Conservation (phyloP, 2,329 filamentous ascomycete genomes). For the Ceratocystis alfenasii region DNA sequence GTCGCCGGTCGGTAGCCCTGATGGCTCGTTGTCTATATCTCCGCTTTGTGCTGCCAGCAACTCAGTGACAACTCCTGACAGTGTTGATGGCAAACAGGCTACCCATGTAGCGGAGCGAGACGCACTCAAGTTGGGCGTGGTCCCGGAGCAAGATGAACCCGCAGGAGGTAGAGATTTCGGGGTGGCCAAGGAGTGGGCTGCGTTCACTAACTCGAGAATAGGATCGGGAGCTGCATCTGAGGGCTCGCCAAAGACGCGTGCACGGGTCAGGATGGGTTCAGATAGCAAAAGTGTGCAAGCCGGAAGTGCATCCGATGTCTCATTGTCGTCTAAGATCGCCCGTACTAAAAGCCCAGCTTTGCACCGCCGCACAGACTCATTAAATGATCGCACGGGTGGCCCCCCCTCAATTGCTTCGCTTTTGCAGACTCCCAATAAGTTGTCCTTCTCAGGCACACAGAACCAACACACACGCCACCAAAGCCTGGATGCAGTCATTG, state of each 20-base stretch:
- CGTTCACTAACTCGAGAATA: background rate
- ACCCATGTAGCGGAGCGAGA: background rate
- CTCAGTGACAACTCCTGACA: background rate
- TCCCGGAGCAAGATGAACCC: slow-evolving; percentile 20
- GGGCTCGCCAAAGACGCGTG: background rate
- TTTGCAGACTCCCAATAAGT: background rate
- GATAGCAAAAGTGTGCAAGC: background rate
- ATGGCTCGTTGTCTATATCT: background rate
- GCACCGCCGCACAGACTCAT: slow-evolving; percentile 11
- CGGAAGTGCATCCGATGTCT: background rate
- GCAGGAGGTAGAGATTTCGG: slow-evolving; percentile 14
- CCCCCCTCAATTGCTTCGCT: background rate
- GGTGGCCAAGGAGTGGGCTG: slow-evolving; percentile 14
- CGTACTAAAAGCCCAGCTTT: background rate
- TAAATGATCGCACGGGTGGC: slow-evolving; percentile 1
- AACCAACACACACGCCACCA: slow-evolving; percentile 15
- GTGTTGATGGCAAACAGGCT: slow-evolving; percentile 1
- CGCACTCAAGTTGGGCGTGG: slow-evolving; percentile 17
- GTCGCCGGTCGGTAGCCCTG: background rate
- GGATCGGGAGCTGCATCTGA: background rate
- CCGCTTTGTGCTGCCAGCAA: background rate
- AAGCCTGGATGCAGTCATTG: slow-evolving; percentile 18
- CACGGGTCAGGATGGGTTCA: background rate
- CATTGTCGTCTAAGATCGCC: background rate
- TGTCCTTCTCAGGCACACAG: background rate